Percentiles rank a stretch among this genome's conserved stretches.
Conservation (phyloP, 2,329 filamentous ascomycete species). For the Aspergillus oerlinghausenensis region DNA sequence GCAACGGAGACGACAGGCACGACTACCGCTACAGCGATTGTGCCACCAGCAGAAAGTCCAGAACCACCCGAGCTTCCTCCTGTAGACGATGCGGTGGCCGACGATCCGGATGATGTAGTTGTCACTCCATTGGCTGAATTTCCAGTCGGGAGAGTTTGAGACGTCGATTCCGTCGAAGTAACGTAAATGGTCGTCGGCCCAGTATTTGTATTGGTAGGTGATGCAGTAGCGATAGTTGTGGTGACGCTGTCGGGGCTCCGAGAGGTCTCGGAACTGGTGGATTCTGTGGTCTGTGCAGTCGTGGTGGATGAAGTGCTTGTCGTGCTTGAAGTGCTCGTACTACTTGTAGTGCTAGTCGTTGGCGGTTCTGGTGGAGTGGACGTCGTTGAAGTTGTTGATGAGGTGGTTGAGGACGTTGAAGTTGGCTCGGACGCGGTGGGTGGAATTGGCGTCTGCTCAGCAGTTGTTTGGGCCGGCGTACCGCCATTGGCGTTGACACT, state of each 20-base stretch:
- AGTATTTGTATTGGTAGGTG: not conserved
- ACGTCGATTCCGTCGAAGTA: slow-evolving; percentile 8
- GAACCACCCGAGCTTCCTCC: slow-evolving; percentile 20
- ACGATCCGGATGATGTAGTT: slow-evolving; percentile 22
- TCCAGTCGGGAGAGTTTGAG: slow-evolving; percentile 10
- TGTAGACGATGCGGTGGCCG: slow-evolving; percentile 23
- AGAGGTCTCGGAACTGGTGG: slow-evolving; percentile 9
- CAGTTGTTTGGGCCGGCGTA: slow-evolving; percentile 10
- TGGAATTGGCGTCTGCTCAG: slow-evolving; percentile 10
- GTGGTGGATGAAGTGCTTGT: slow-evolving; percentile 9
- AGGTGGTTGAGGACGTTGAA: slow-evolving; percentile 11
- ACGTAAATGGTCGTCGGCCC: slow-evolving; percentile 9
- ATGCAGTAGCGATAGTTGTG: slow-evolving; percentile 14
- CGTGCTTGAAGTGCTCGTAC: slow-evolving; percentile 13
- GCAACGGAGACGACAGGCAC: slow-evolving; percentile 88
- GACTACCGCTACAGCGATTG: slow-evolving; percentile 87
- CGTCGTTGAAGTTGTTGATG: slow-evolving; percentile 12
- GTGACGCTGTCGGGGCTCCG: slow-evolving; percentile 11
- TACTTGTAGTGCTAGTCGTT: slow-evolving; percentile 14
- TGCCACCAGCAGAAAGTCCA: slow-evolving; percentile 52
- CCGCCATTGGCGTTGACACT: slow-evolving; percentile 7
- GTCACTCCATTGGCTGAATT: slow-evolving; percentile 19
- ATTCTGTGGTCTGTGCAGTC: slow-evolving; percentile 6
- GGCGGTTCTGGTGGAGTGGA: not conserved
- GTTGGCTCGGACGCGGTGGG: slow-evolving; percentile 13